Evolutionary conservation across 2,329 filamentous ascomycete genomes (phyloP).

Genomic region (Talaromyces amestolkiae): DNA sequence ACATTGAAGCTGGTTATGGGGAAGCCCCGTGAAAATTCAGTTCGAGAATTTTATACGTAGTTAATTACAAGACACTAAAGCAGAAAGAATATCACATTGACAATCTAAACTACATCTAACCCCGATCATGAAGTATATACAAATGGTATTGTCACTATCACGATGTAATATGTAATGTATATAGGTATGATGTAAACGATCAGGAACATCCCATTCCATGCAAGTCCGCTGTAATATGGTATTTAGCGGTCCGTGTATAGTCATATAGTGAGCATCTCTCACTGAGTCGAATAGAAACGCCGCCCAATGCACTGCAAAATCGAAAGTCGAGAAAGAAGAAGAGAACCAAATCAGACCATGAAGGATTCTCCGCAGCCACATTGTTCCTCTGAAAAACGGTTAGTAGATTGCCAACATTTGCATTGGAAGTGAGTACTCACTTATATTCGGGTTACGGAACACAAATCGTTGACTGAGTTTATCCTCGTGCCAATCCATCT

Average conservation of each 20-base stretch:
- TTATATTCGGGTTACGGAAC: conserved; percentile 97
- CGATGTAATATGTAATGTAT: background rate
- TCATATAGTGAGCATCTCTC: background rate
- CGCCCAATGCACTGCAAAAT: conserved; percentile 36
- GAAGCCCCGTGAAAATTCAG: too few species aligned
- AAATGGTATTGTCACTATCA: conserved; percentile 6
- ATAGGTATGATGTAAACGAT: background rate
- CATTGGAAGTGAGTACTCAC: conserved; percentile 58
- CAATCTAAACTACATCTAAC: background rate
- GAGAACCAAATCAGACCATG: conserved; percentile 58
- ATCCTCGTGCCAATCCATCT: conserved; percentile 99
- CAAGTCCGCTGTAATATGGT: background rate
- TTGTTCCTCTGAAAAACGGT: conserved; percentile 71
- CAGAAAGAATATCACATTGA: background rate
- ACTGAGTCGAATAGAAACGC: conserved; percentile 28
- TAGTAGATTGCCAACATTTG: background rate
- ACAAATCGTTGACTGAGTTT: conserved; percentile 89
- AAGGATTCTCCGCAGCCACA: conserved; percentile 97
- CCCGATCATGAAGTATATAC: background rate
- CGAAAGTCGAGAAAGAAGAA: conserved; percentile 21
- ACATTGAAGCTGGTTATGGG: too few species aligned
- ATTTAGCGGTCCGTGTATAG: conserved; percentile 1
- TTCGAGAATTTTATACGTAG: too few species aligned
- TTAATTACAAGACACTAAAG: too few species aligned
- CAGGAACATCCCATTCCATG: background rate